Percentiles rank a stretch among this genome's conserved stretches.
phyloP scores from a whole-genome alignment of 179 eudicot species.

The Silene coronaria region DNA sequence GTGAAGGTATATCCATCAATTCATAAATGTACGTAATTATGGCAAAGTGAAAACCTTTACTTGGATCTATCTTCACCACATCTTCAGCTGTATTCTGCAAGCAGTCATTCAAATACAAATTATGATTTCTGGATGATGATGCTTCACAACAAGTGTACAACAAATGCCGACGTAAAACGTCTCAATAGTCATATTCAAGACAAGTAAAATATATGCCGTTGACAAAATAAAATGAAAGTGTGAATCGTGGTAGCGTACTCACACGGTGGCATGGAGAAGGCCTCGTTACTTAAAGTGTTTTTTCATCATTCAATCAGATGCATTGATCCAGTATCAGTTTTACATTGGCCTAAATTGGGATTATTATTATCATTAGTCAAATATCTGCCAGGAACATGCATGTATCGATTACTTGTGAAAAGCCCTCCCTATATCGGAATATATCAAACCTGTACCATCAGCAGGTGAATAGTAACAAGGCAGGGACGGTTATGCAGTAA shows the following conservation, averaged over 20 bases:
- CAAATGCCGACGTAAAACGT: background rate
- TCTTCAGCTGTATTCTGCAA: slow-evolving; percentile 40
- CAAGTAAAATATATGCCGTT: background rate
- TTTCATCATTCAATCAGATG: background rate
- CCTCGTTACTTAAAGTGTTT: background rate
- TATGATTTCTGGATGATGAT: background rate
- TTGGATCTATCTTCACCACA: slow-evolving; percentile 14
- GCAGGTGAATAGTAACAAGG: background rate
- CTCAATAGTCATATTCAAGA: background rate
- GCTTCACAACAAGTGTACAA: background rate
- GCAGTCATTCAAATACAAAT: background rate
- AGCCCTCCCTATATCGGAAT: background rate
- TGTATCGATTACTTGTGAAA: too few species aligned
- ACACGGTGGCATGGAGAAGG: background rate
- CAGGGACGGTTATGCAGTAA: background rate
- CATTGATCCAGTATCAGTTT: background rate
- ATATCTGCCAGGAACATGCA: background rate
- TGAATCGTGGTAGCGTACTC: background rate
- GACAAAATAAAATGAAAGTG: background rate
- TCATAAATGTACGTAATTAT: background rate
- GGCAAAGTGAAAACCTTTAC: slow-evolving; percentile 36
- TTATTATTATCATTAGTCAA: background rate
- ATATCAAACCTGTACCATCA: background rate
- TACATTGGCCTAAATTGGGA: background rate
- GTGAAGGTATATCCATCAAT: slow-evolving; percentile 16